These are phyloP conservation scores for Pseudohyphozyma bogoriensis DNA, from an alignment of 768 basidiomycete species.

Conservation along the genomic window DNA sequence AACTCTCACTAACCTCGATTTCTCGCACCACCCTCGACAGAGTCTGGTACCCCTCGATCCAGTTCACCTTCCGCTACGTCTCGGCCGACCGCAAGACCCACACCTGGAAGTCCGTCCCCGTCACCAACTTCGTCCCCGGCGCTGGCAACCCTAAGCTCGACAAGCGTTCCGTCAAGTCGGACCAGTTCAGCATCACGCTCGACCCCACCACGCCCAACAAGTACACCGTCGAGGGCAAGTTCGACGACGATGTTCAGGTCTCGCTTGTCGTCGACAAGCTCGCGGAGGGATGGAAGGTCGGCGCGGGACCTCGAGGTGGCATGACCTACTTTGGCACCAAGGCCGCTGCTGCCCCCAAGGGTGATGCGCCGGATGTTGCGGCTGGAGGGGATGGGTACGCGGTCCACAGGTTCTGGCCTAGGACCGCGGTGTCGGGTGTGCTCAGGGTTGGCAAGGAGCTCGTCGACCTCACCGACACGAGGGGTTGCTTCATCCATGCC, in stretches of 20 bases:
- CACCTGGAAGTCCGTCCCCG: slow-evolving; percentile 79
- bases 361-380: slow-evolving; percentile 19
- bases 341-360: not conserved
- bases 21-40: slow-evolving; percentile 39
- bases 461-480: slow-evolving; percentile 37
- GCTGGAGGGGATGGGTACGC: slow-evolving; percentile 34
- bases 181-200: slow-evolving; percentile 68
- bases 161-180: slow-evolving; percentile 75
- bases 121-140: slow-evolving; percentile 54
- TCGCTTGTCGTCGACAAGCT: slow-evolving; percentile 64
- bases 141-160: slow-evolving; percentile 47
- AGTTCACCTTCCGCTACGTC: slow-evolving; percentile 82
- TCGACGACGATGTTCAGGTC: slow-evolving; percentile 68
- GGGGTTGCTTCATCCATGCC: slow-evolving; percentile 83
- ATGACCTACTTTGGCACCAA: slow-evolving; percentile 67
- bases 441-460: slow-evolving; percentile 27
- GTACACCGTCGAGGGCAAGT: slow-evolving; percentile 68
- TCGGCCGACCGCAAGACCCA: slow-evolving; percentile 63
- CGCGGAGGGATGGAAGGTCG: slow-evolving; percentile 77
- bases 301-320: slow-evolving; percentile 76
- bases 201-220: slow-evolving; percentile 59
- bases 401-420: slow-evolving; percentile 38
- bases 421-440: slow-evolving; percentile 30
- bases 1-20: not conserved
- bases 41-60: slow-evolving; percentile 85